Evolutionary conservation across 176 grass and related monocot genomes (phyloP).

Genomic region (Thinopyrum elongatum): DNA sequence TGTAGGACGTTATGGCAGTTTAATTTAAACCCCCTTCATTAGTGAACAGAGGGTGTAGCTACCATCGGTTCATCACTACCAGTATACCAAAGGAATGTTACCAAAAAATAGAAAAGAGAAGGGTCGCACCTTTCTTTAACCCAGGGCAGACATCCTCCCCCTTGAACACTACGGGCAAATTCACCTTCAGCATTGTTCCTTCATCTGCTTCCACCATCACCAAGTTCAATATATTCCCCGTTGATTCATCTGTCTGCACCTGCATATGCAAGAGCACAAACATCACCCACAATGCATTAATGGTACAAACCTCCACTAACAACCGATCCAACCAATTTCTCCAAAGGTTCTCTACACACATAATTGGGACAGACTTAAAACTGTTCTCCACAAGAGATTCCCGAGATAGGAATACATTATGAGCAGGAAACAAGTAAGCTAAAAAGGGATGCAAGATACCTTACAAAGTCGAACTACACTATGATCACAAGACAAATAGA

Average conservation of each 20-base stretch:
- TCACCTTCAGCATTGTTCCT: constrained; percentile 64
- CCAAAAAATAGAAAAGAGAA: constrained; percentile 14
- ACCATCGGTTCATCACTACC: background rate
- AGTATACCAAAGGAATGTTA: constrained; percentile 1
- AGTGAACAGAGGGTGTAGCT: background rate
- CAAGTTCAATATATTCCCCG: constrained; percentile 81
- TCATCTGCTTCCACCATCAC: constrained; percentile 80
- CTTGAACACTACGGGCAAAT: constrained; percentile 74
- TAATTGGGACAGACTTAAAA: background rate
- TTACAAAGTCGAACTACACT: background rate
- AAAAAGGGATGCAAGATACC: background rate
- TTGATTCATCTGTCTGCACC: constrained; percentile 67
- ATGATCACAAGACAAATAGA: background rate
- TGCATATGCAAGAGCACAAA: constrained; percentile 30
- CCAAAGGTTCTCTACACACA: background rate
- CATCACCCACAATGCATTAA: background rate
- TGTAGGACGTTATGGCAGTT: too few species aligned
- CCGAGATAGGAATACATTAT: background rate
- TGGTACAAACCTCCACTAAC: background rate
- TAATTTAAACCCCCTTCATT: too few species aligned
- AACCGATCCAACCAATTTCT: background rate
- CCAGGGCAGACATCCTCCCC: constrained; percentile 77
- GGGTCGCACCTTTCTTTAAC: constrained; percentile 74
- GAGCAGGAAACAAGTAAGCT: background rate
- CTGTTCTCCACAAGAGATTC: background rate